phyloP scores from a whole-genome alignment of 805 yeast species.

The Teunomyces panamensis region DNA sequence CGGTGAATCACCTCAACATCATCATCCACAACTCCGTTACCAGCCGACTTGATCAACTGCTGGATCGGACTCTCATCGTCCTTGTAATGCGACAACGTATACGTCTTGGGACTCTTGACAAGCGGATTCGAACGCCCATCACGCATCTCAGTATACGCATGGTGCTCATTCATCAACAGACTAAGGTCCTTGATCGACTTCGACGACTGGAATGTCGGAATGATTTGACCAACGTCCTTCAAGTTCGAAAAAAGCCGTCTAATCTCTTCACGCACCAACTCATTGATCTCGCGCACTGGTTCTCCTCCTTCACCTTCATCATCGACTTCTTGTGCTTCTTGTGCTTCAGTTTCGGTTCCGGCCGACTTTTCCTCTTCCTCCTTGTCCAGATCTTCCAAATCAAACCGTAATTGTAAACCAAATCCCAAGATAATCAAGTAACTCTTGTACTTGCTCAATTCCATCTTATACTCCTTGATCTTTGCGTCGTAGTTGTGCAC shows the following conservation, averaged over 20 bases:
- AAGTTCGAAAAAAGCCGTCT: conserved; percentile 26
- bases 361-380: conserved; percentile 11
- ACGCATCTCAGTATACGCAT: not conserved
- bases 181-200: conserved; percentile 22
- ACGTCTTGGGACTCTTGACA: conserved; percentile 43
- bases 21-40: conserved; percentile 5
- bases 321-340: not conserved
- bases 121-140: conserved; percentile 13
- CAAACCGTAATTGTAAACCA: conserved; percentile 46
- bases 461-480: conserved; percentile 42
- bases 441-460: conserved; percentile 42
- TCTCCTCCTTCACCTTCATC: conserved; percentile 5
- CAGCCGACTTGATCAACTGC: conserved; percentile 28
- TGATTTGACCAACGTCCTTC: conserved; percentile 30
- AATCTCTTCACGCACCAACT: conserved; percentile 33
- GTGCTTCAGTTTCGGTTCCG: not conserved
- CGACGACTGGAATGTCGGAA: conserved; percentile 32
- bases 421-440: conserved; percentile 46
- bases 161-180: conserved; percentile 2
- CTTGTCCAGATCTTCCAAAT: conserved; percentile 34
- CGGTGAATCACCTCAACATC: conserved; percentile 24
- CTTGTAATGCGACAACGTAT: conserved; percentile 33
- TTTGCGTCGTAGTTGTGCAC: conserved; percentile 39
- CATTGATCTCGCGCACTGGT: conserved; percentile 29
- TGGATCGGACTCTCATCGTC: conserved; percentile 36